A percentile compares a stretch with the other conserved stretches of the same genome.
Evolutionary conservation across 345 rosid species (phyloP).

Genomic region (Eucalyptus tenuipes): DNA sequence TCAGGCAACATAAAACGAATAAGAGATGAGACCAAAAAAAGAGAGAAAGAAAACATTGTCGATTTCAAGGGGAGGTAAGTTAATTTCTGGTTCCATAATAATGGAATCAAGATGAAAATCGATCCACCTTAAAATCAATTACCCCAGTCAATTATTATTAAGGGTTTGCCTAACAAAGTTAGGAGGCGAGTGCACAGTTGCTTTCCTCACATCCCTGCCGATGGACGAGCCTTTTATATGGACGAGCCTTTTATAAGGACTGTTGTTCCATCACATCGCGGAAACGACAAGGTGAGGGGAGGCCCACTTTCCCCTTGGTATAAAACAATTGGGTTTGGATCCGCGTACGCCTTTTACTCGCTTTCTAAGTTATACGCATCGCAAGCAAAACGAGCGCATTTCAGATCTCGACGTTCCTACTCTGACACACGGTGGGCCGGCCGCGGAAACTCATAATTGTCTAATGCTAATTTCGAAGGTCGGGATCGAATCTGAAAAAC

Average conservation of each 20-base stretch:
- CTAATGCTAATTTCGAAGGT: neutral
- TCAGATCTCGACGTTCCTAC: neutral
- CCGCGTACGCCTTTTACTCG: neutral
- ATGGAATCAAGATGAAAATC: neutral
- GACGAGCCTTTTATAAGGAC: neutral
- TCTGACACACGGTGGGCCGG: neutral
- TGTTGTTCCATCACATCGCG: neutral
- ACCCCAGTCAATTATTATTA: neutral
- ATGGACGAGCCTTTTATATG: neutral
- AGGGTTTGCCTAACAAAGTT: neutral
- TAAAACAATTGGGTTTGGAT: neutral
- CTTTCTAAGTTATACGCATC: neutral
- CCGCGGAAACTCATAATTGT: neutral
- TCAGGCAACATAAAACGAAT: rapidly evolving
- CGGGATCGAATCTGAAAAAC: neutral
- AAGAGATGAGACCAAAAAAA: neutral
- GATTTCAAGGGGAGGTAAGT: rapidly evolving
- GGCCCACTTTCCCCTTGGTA: neutral
- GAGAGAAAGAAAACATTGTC: neutral
- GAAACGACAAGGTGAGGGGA: neutral
- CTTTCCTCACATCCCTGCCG: neutral
- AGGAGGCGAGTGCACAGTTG: neutral
- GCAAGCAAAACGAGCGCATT: neutral
- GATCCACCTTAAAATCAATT: too few species aligned
- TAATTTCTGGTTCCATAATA: rapidly evolving